Base-by-base conservation (phyloP, 2,329 filamentous ascomycete genomes). In the Aspergillaceae sp. region DNA sequence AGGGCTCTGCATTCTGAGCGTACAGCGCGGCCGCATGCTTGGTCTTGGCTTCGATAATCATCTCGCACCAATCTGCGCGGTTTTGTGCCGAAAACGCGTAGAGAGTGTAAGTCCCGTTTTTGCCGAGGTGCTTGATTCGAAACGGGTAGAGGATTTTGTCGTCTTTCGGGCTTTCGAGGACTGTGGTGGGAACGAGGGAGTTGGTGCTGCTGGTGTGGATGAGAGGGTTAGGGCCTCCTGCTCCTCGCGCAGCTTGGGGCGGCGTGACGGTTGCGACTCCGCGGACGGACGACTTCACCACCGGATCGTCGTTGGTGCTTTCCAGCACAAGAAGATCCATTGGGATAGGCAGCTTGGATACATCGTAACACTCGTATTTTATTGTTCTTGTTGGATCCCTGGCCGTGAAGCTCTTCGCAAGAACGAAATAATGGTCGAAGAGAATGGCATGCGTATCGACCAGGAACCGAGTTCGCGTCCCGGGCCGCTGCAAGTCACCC, bases 311-410 rank as follows among this genome's bases (percentile, higher is more conserved):
- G 54, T 91, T 87, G 55, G 87, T 84, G 63, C 87, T 95, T 67
- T 98, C 94, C 0, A 98, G 74, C 42, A 94, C 87, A 28, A 98
- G 74, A 2, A 98, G 75, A 56, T 94, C 90, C 91, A 98, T 98
- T 0, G 92, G 92, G 52, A 98, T 96, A 5, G 86, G 88, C 67
- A 94, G 77, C 65, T 94, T 90, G 1, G 90, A 96, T 30, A 98
- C 91, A 65, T 98, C 92, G 56, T 92, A 98, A 53, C 77, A 75
- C 58, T 85, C 82, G 57, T 87, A 88, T 68, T 85, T 92, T 45
- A 84, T 77, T n/a, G 78, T 79, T 41, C 79, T 80, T 40, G 81
- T 77, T 40, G 82, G 79, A 58, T 89, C 88, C 40, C 82, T 74
- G 7, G 77, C 74, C 3, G 83, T 75, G 5, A 87, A 76, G 4